Evolutionary conservation across 2,329 filamentous ascomycete genomes (phyloP).

Genomic region (Lachnellula suecica): DNA sequence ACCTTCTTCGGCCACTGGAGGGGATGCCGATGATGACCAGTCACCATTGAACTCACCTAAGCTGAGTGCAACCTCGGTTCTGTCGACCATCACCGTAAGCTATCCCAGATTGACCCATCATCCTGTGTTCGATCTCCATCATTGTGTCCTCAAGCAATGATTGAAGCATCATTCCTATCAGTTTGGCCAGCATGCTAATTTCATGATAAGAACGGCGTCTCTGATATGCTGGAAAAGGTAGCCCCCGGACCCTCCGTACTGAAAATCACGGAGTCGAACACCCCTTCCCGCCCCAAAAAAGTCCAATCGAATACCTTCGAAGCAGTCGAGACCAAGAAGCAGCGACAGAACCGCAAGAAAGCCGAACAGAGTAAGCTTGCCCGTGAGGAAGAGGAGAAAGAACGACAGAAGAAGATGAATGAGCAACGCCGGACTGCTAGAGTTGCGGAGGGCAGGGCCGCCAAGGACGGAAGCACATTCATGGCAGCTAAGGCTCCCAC

Average conservation of each 20-base stretch:
- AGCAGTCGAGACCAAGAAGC: conserved; percentile 85
- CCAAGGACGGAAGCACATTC: conserved; percentile 74
- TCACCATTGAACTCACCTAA: conserved; percentile 69
- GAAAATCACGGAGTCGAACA: conserved; percentile 69
- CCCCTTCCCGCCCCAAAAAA: conserved; percentile 57
- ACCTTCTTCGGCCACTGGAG: conserved; percentile 69
- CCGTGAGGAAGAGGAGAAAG: conserved; percentile 75
- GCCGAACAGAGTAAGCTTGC: conserved; percentile 74
- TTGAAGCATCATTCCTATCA: neutral
- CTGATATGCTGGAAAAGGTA: conserved; percentile 85
- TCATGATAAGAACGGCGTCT: conserved; percentile 51
- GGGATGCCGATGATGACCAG: conserved; percentile 78
- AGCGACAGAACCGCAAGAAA: conserved; percentile 90
- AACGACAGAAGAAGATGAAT: conserved; percentile 75
- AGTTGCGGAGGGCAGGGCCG: conserved; percentile 76
- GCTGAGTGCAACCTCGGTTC: conserved; percentile 49
- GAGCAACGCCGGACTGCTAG: conserved; percentile 81
- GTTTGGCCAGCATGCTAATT: neutral
- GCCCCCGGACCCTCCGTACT: conserved; percentile 70
- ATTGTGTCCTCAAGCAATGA: no score
- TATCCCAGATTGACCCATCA: neutral
- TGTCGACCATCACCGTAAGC: conserved; percentile 28
- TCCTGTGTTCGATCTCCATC: no score
- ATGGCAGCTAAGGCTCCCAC: conserved; percentile 44
- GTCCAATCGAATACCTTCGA: conserved; percentile 59